A percentile compares a stretch with the other conserved stretches of the same genome.
phyloP scores from a whole-genome alignment of 2,329 filamentous ascomycete species.

The Exophiala sideris region DNA sequence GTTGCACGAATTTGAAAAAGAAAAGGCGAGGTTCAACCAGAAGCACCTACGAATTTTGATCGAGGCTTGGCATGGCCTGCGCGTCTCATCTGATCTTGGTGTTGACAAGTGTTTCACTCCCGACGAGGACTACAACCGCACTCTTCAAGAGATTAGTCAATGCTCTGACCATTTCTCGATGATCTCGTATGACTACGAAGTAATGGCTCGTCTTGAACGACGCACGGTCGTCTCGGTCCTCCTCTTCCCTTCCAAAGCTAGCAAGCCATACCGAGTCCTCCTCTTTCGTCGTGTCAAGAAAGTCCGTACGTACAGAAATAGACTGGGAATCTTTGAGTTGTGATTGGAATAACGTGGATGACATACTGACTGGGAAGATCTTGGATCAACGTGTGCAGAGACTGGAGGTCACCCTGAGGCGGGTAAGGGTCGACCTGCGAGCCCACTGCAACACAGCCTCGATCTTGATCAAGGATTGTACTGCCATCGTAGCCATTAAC shows the following conservation, averaged over 20 bases:
- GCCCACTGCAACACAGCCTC: constrained; percentile 10
- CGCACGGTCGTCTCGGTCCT: constrained; percentile 45
- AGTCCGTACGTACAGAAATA: constrained; percentile 58
- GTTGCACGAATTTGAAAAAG: too few relatives aligned
- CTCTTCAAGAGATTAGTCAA: too few relatives aligned
- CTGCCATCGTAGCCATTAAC: constrained; percentile 36
- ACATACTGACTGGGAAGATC: constrained; percentile 36
- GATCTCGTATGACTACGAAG: too few relatives aligned
- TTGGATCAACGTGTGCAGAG: constrained; percentile 55
- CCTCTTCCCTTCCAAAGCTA: constrained; percentile 35
- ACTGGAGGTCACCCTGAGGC: constrained; percentile 55
- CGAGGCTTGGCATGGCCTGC: too few relatives aligned
- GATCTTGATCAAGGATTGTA: background rate
- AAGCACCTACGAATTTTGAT: too few relatives aligned
- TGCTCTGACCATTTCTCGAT: too few relatives aligned
- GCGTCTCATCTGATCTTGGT: too few relatives aligned
- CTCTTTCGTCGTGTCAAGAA: constrained; percentile 60
- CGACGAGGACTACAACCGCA: too few relatives aligned
- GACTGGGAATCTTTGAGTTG: constrained; percentile 63
- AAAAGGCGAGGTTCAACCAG: too few relatives aligned
- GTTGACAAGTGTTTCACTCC: too few relatives aligned
- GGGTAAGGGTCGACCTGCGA: constrained; percentile 58
- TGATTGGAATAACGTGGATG: constrained; percentile 55
- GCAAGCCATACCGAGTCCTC: constrained; percentile 46
- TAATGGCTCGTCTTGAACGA: constrained; percentile 13